Conservation (phyloP, 2,329 filamentous ascomycete genomes). For the Stemphylium lycopersici region DNA sequence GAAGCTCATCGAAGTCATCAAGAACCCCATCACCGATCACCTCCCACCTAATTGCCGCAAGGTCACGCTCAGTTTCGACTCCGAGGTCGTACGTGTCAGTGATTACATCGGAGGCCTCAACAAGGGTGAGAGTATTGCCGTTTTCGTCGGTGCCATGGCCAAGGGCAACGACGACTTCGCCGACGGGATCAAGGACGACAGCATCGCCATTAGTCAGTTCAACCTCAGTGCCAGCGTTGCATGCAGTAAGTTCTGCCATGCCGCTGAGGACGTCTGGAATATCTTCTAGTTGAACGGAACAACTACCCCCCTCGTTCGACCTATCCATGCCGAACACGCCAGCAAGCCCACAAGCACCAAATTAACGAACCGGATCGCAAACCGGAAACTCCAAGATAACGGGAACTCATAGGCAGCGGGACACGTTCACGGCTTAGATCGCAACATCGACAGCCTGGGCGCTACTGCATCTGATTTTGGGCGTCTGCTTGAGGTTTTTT, state of each 20-base stretch:
- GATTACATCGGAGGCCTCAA: slow-evolving; percentile 85
- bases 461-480: slow-evolving; percentile 60
- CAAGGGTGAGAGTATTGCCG: slow-evolving; percentile 89
- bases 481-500: slow-evolving; percentile 76
- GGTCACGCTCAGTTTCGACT: slow-evolving; percentile 94
- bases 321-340: slow-evolving; percentile 37
- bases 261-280: slow-evolving; percentile 94
- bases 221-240: slow-evolving; percentile 96
- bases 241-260: slow-evolving; percentile 99
- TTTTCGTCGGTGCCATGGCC: slow-evolving; percentile 98
- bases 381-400: slow-evolving; percentile 31
- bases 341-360: slow-evolving; percentile 29
- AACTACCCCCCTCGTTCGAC: slow-evolving; percentile 15
- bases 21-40: slow-evolving; percentile 97
- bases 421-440: slow-evolving; percentile 60
- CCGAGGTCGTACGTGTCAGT: slow-evolving; percentile 81
- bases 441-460: slow-evolving; percentile 70
- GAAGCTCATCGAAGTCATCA: slow-evolving; percentile 95
- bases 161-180: slow-evolving; percentile 96
- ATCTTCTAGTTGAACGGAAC: slow-evolving; percentile 68
- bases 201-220: slow-evolving; percentile 98
- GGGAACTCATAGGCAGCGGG: slow-evolving; percentile 37
- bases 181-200: slow-evolving; percentile 91
- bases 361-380: slow-evolving; percentile 24
- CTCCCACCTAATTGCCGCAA: slow-evolving; percentile 97